Evolutionary conservation across 2,329 filamentous ascomycete species (phyloP).

Genomic region (Penicillium concentricum): DNA sequence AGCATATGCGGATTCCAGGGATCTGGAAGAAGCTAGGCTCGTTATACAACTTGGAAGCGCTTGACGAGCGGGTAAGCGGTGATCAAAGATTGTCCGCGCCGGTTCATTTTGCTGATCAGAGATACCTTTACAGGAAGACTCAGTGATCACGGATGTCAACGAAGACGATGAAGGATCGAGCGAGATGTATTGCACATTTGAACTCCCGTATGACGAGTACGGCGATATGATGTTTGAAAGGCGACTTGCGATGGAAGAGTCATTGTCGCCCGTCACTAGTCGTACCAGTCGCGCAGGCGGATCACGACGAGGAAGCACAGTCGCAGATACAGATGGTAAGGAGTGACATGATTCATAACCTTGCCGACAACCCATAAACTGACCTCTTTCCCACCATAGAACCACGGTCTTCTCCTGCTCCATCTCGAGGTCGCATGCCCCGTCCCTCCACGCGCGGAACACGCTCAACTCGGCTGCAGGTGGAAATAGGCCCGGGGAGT

Average conservation of each 20-base stretch:
- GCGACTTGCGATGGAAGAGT: slow-evolving; percentile 44
- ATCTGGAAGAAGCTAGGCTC: slow-evolving; percentile 87
- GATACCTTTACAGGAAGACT: slow-evolving; percentile 47
- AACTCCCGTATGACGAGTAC: slow-evolving; percentile 56
- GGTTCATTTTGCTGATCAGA: slow-evolving; percentile 22
- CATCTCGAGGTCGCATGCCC: slow-evolving; percentile 40
- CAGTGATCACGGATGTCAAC: slow-evolving; percentile 55
- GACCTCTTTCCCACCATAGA: slow-evolving; percentile 29
- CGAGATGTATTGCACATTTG: slow-evolving; percentile 66
- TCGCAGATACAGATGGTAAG: slow-evolving; percentile 50
- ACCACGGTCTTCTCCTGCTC: slow-evolving; percentile 44
- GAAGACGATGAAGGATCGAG: slow-evolving; percentile 52
- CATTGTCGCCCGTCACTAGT: slow-evolving; percentile 42
- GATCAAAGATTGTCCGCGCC: background rate
- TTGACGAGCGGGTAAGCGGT: slow-evolving; percentile 76
- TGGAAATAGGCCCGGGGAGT: slow-evolving; percentile 35
- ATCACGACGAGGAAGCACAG: slow-evolving; percentile 45
- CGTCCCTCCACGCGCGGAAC: slow-evolving; percentile 37
- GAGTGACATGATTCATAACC: slow-evolving; percentile 1
- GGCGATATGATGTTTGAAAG: slow-evolving; percentile 50
- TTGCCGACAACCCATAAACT: background rate
- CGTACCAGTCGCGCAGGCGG: slow-evolving; percentile 25
- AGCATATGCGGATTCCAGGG: slow-evolving; percentile 82
- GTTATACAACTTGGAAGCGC: slow-evolving; percentile 79
- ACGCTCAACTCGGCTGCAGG: slow-evolving; percentile 40